Base-by-base conservation (phyloP, 257 asterid genomes). In the Knoxia roxburghii region DNA sequence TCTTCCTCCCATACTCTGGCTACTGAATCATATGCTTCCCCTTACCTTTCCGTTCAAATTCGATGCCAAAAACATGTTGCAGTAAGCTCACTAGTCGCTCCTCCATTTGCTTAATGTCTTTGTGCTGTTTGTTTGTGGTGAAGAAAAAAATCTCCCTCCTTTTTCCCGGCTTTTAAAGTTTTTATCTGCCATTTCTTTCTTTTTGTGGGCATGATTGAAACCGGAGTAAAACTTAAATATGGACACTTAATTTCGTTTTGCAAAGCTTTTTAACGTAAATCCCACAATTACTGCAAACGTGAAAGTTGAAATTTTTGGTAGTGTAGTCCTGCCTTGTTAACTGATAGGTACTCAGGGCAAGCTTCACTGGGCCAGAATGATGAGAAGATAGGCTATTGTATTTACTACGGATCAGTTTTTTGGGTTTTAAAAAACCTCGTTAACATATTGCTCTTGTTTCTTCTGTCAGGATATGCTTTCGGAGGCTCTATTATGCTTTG, bases 401-500 rank as follows among this genome's bases (percentile, higher is more conserved):
- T 53, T 35, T 45, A 52, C 50, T 29, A 29, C 4, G 54, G 46
- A 33, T 55, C 6, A 26, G 18, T 58, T 5, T 35, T 26, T 18
- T 12, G 39, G 58, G 0, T 32, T 32, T 57, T 54, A 21, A 27
- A 49, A 5, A 24, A 37, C 29, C 20, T 14, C 55, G 33, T 23
- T 21, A 29, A 48, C 26, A 63, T 40, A n/a, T 52, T 63, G 46
- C 3, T 48, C 41, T 32, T 70, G 29, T 52, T 43, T 29, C 62
- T 52, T 29, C 50, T 63, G 26, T 49, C 73, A 92, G 98, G 94
- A 82, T 70, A 71, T 66, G 82, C 81, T 93, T 39, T 85, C 97
- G 32, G 97, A 93, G 74, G 86, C 95, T 72, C 90, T 90, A 27
- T 60, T 93, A 78, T 85, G 96, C 74, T 90, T 90, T 43, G 96